phyloP scores from a whole-genome alignment of 768 basidiomycete genomes.

The Termitomyces sp. region DNA sequence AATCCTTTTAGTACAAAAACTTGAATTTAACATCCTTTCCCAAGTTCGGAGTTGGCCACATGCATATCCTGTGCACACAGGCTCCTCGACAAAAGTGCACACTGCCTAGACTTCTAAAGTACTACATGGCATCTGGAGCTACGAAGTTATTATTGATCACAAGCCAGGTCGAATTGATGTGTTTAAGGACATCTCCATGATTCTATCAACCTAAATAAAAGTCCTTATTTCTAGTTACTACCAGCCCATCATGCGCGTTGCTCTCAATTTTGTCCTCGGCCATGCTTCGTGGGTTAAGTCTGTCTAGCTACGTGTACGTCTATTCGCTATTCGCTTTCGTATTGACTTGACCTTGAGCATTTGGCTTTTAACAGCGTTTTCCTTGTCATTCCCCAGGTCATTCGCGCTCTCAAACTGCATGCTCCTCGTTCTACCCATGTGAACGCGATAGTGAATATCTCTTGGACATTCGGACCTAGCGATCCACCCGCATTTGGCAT shows the following conservation, averaged over 20 bases:
- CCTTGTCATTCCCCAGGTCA: neutral
- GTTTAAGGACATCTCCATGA: neutral
- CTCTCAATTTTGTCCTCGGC: neutral
- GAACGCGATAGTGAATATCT: neutral
- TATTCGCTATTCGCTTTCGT: neutral
- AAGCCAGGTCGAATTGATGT: neutral
- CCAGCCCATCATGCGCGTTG: neutral
- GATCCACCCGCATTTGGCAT: neutral
- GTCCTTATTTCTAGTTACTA: neutral
- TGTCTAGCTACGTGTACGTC: neutral
- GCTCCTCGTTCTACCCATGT: fast-evolving
- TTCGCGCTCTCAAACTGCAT: neutral
- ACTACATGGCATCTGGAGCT: neutral
- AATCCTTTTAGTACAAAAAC: neutral
- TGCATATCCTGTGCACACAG: neutral
- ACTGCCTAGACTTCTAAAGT: neutral
- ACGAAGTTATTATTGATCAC: neutral
- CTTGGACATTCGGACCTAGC: neutral
- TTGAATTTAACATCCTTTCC: neutral
- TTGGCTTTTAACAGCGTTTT: neutral
- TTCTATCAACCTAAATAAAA: neutral
- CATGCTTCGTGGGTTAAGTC: neutral
- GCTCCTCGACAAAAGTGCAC: neutral
- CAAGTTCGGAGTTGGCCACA: too few relatives aligned
- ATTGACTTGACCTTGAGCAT: neutral